Conservation (phyloP, 1,284 basidiomycete genomes). For the Afroboletus lepidellus region DNA sequence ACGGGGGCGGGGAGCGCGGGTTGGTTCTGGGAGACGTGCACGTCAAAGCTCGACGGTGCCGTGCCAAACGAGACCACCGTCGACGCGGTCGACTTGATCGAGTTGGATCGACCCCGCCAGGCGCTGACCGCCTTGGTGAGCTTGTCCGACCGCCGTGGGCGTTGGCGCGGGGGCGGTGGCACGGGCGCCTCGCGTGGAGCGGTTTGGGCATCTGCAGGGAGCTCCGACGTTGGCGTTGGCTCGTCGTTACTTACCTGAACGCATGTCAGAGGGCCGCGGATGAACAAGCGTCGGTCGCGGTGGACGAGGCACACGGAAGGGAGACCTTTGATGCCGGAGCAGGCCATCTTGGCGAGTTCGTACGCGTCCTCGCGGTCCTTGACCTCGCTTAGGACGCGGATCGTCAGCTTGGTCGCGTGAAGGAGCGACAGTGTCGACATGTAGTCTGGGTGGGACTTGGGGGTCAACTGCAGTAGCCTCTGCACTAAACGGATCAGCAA, state of each 20-base stretch:
- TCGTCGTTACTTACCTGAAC: slow-evolving; percentile 30
- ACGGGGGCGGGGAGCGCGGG: slow-evolving; percentile 14
- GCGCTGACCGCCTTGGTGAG: slow-evolving; percentile 30
- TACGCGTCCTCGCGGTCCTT: slow-evolving; percentile 85
- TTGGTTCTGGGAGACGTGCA: slow-evolving; percentile 7
- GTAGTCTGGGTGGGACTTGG: slow-evolving; percentile 67
- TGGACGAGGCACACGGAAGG: slow-evolving; percentile 52
- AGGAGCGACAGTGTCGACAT: slow-evolving; percentile 64
- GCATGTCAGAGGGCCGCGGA: slow-evolving; percentile 56
- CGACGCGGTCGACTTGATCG: slow-evolving; percentile 48
- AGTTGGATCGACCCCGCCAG: slow-evolving; percentile 45
- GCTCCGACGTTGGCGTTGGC: neutral
- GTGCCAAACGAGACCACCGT: slow-evolving; percentile 34
- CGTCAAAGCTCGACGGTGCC: slow-evolving; percentile 32
- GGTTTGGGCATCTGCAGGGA: neutral
- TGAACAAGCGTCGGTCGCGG: slow-evolving; percentile 71
- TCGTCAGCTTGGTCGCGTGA: slow-evolving; percentile 63
- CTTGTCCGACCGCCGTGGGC: slow-evolving; percentile 20
- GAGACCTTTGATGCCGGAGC: slow-evolving; percentile 59
- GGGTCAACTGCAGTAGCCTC: slow-evolving; percentile 68
- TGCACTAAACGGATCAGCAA: slow-evolving; percentile 30
- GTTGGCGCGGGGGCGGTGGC: neutral
- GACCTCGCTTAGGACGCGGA: slow-evolving; percentile 77
- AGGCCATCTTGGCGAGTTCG: slow-evolving; percentile 62
- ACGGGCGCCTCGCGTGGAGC: slow-evolving; percentile 1